Evolutionary conservation across 495 filamentous ascomycete genomes (phyloP).

Genomic region (Annulohypoxylon nitens): DNA sequence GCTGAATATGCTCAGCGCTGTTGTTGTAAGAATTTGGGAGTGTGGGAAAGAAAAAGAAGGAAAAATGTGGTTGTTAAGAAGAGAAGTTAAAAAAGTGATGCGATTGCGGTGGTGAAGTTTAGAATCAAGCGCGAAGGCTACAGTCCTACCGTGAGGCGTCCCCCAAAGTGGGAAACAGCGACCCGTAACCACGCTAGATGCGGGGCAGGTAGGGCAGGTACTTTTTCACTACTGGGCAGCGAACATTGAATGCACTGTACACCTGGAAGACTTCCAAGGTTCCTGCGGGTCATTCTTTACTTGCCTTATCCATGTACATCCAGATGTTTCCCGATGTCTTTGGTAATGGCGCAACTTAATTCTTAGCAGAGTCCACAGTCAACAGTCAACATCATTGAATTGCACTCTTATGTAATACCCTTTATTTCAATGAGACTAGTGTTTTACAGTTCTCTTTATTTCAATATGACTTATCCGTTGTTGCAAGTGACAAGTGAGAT

Average conservation of each 20-base stretch:
- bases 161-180: conserved; percentile 33
- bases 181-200: conserved; percentile 40
- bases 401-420: too few relatives aligned
- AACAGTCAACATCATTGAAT: too few relatives aligned
- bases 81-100: conserved; percentile 39
- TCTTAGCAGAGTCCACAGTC: not conserved
- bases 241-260: not conserved
- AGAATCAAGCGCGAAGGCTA: conserved; percentile 34
- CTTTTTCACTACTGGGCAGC: conserved; percentile 1
- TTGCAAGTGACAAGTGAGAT: not conserved
- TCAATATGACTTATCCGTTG: not conserved
- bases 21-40: not conserved
- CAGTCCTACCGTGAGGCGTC: conserved; percentile 32
- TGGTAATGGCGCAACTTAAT: not conserved
- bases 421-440: not conserved
- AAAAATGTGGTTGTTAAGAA: conserved; percentile 29
- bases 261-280: not conserved
- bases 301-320: not conserved
- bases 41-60: conserved; percentile 3
- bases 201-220: conserved; percentile 45
- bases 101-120: conserved; percentile 54
- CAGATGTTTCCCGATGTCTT: not conserved
- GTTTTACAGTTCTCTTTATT: not conserved
- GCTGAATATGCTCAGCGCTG: not conserved
- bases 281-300: conserved; percentile 14